Evolutionary conservation across 495 filamentous ascomycete species (phyloP).

Genomic region (Glarea lozoyensis): DNA sequence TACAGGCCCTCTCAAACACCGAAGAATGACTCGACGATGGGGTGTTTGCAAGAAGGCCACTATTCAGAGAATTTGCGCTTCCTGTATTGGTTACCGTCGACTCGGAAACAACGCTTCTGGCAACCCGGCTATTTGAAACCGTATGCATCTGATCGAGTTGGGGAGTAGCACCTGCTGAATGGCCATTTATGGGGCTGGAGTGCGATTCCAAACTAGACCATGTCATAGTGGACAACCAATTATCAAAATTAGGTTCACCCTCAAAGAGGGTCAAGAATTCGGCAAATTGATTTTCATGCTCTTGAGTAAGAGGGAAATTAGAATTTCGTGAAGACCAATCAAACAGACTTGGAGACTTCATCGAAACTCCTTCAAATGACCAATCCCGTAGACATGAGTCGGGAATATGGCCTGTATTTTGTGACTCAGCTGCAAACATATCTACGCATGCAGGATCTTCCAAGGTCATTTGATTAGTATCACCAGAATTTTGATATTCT

Average conservation of each 20-base stretch:
- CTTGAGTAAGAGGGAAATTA: neutral
- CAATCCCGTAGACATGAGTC: neutral
- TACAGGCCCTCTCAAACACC: neutral
- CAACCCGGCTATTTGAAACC: neutral
- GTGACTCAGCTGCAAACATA: neutral
- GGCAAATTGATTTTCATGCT: neutral
- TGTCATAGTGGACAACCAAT: neutral
- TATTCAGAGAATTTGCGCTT: neutral
- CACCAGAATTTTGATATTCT: neutral
- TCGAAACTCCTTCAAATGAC: neutral
- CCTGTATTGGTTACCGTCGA: neutral
- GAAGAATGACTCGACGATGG: neutral
- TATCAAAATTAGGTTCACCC: neutral
- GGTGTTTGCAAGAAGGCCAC: neutral
- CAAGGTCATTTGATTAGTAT: neutral
- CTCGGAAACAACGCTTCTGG: neutral
- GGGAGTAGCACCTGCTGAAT: neutral
- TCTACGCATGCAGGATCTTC: neutral
- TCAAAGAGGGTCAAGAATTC: neutral
- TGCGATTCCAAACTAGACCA: neutral
- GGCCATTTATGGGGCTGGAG: neutral
- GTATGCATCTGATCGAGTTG: neutral
- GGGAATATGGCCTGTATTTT: neutral
- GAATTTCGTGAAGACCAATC: neutral
- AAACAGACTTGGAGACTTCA: neutral